A percentile compares a stretch with the other conserved stretches of the same genome.
These are phyloP conservation scores for Pythium guiyangense DNA, from an alignment of 352 stramenopile species.

Conservation along the genomic window DNA sequence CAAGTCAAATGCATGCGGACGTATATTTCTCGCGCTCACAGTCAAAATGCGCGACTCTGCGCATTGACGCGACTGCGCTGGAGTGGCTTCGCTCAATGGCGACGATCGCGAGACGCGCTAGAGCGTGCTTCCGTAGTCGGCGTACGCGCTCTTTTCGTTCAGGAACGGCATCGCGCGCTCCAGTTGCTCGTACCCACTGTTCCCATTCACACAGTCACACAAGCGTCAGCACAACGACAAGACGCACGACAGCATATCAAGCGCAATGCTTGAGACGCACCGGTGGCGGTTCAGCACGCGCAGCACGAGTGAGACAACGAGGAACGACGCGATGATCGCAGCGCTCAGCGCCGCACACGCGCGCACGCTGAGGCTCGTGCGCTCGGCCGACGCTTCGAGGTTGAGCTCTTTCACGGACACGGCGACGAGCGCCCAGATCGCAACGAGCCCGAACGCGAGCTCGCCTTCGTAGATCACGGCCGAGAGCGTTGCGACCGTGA, in stretches of 20 bases:
- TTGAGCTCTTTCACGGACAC: constrained; percentile 49
- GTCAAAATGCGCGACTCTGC: neutral
- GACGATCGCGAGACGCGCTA: neutral
- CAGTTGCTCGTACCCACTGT: constrained; percentile 12
- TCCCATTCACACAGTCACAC: neutral
- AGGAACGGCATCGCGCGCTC: constrained; percentile 33
- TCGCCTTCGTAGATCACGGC: constrained; percentile 54
- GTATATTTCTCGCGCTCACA: neutral
- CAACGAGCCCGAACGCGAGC: constrained; percentile 53
- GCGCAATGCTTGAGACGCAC: constrained; percentile 17
- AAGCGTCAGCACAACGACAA: neutral
- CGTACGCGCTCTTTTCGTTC: constrained; percentile 28
- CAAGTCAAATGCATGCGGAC: neutral
- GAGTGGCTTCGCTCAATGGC: neutral
- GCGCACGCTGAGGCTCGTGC: constrained; percentile 58
- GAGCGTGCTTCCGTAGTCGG: constrained; percentile 40
- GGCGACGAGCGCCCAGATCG: constrained; percentile 57
- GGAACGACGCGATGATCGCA: constrained; percentile 51
- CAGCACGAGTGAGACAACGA: constrained; percentile 40
- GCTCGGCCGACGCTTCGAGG: constrained; percentile 32
- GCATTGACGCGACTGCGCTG: neutral
- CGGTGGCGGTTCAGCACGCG: constrained; percentile 28
- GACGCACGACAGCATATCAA: too few species aligned
- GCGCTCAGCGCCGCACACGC: constrained; percentile 54
- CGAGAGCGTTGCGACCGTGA: constrained; percentile 47